Conservation (phyloP, 768 basidiomycete species). For the Mycena sanguinolenta region DNA sequence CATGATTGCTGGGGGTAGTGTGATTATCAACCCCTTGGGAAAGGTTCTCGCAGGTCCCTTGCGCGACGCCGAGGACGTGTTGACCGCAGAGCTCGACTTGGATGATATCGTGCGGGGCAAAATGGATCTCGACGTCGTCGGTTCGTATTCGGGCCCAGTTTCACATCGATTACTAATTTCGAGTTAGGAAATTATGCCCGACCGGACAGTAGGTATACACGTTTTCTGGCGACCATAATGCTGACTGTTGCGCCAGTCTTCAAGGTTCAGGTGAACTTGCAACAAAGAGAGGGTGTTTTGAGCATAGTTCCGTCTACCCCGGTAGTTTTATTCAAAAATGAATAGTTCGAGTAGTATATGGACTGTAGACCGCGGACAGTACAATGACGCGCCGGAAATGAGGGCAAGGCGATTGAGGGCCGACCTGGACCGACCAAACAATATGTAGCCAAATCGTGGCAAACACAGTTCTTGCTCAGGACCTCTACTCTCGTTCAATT, state of each 20-base stretch:
- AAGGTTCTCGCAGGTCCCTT: conserved; percentile 72
- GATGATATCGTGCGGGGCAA: conserved; percentile 70
- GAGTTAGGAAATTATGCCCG: conserved; percentile 69
- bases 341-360: conserved; percentile 7
- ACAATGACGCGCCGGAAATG: conserved; percentile 29
- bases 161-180: neutral
- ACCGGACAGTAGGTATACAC: conserved; percentile 60
- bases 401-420: neutral
- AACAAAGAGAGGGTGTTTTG: neutral
- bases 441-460: conserved; percentile 1
- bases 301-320: neutral
- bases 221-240: neutral
- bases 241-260: conserved; percentile 14
- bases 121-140: conserved; percentile 70
- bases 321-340: neutral
- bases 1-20: conserved; percentile 73
- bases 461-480: conserved; percentile 56
- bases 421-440: no score
- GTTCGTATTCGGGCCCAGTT: neutral
- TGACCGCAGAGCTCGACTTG: conserved; percentile 71
- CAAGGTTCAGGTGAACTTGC: conserved; percentile 18
- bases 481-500: conserved; percentile 42
- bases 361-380: conserved; percentile 9
- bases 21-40: conserved; percentile 72
- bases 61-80: conserved; percentile 62